These are phyloP conservation scores for Cladorrhinum sp. DNA, from an alignment of 2,329 filamentous ascomycete genomes.

Conservation along the genomic window DNA sequence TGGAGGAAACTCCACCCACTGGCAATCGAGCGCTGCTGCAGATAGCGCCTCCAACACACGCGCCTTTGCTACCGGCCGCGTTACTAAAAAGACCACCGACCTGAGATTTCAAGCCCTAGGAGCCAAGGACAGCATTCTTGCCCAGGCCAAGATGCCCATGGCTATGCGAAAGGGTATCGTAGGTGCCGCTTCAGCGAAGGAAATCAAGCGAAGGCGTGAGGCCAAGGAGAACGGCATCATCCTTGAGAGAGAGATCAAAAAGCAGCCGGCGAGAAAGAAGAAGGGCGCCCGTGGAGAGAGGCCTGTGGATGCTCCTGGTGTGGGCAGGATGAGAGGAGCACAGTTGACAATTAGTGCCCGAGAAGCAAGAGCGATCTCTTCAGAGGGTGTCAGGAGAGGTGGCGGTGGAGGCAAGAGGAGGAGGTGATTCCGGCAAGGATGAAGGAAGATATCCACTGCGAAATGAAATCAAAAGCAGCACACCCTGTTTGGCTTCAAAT, in stretches of 20 bases:
- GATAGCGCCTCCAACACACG: conserved; percentile 37
- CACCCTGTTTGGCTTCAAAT: too few relatives aligned
- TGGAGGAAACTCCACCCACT: conserved; percentile 46
- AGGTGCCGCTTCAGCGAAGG: conserved; percentile 61
- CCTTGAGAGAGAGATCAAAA: conserved; percentile 55
- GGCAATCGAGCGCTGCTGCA: conserved; percentile 37
- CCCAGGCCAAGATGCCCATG: conserved; percentile 87
- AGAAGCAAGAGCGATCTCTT: conserved; percentile 69
- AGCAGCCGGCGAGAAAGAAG: conserved; percentile 38
- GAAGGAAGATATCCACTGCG: too few relatives aligned
- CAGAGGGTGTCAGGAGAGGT: conserved; percentile 28
- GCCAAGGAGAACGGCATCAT: conserved; percentile 90
- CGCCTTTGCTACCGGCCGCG: conserved; percentile 59
- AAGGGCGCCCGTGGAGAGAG: conserved; percentile 47
- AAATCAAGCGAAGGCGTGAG: conserved; percentile 70
- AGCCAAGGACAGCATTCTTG: conserved; percentile 69
- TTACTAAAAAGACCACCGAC: conserved; percentile 78
- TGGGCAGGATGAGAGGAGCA: conserved; percentile 78
- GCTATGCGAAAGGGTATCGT: conserved; percentile 80
- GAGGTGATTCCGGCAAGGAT: conserved; percentile 30
- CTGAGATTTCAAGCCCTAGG: conserved; percentile 79
- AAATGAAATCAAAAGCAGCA: too few relatives aligned
- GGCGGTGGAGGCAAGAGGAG: conserved; percentile 33
- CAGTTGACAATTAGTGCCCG: conserved; percentile 74
- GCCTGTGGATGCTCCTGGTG: conserved; percentile 69